phyloP scores from a whole-genome alignment of 163 green algal species.

The Scenedesmus sp. region DNA sequence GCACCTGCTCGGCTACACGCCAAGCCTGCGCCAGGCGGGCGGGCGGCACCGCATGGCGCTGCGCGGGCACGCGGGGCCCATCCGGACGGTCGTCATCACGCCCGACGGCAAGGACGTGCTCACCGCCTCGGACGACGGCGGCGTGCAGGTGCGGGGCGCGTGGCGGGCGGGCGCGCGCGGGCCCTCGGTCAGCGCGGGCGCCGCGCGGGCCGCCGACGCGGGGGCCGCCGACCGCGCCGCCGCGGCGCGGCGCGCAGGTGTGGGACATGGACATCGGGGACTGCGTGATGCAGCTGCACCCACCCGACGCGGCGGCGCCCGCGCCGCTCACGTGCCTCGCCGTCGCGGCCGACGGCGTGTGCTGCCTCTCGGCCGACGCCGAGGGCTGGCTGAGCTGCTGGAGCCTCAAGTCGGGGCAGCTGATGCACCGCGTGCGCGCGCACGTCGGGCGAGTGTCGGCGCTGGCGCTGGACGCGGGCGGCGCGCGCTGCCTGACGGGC shows the following conservation, averaged over 20 bases:
- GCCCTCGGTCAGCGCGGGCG: no score
- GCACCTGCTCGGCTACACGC: slow-evolving; percentile 56
- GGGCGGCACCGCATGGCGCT: slow-evolving; percentile 83
- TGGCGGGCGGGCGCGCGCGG: no score
- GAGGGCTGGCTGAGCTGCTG: slow-evolving; percentile 73
- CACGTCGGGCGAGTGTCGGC: slow-evolving; percentile 24
- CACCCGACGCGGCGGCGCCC: slow-evolving; percentile 54
- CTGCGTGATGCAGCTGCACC: slow-evolving; percentile 72
- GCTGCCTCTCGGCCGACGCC: slow-evolving; percentile 70
- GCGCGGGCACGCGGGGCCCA: slow-evolving; percentile 68
- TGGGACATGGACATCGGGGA: slow-evolving; percentile 93
- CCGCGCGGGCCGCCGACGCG: no score
- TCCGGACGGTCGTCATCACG: slow-evolving; percentile 74
- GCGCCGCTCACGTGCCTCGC: slow-evolving; percentile 78
- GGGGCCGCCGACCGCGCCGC: no score
- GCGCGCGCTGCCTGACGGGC: slow-evolving; percentile 57
- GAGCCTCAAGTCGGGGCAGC: slow-evolving; percentile 64
- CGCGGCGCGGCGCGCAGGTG: slow-evolving; percentile 57
- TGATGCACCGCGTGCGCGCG: slow-evolving; percentile 28
- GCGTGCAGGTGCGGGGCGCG: slow-evolving; percentile 74
- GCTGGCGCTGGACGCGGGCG: slow-evolving; percentile 59
- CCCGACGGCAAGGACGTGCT: slow-evolving; percentile 79
- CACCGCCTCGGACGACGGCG: slow-evolving; percentile 84
- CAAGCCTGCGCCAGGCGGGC: slow-evolving; percentile 76
- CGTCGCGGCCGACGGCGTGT: slow-evolving; percentile 59